phyloP scores from a whole-genome alignment of 805 yeast genomes.

The Sungouiozyma intestinalis region DNA sequence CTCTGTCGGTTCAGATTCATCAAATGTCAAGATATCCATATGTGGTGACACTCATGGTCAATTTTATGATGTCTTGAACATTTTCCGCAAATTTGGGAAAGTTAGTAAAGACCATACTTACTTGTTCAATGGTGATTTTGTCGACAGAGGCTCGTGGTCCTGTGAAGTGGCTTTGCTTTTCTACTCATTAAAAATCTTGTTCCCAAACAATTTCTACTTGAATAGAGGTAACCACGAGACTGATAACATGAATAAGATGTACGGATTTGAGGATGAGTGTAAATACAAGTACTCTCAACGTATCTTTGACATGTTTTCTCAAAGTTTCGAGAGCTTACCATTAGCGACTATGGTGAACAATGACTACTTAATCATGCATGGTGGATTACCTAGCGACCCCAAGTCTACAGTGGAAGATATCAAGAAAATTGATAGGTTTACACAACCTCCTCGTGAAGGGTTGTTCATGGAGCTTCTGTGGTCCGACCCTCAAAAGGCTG shows the following conservation, averaged over 20 bases:
- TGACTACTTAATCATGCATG: conserved; percentile 85
- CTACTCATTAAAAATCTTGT: conserved; percentile 65
- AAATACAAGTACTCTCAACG: conserved; percentile 78
- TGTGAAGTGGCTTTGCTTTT: conserved; percentile 85
- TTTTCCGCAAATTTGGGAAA: conserved; percentile 65
- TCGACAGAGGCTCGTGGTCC: conserved; percentile 97
- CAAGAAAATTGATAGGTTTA: conserved; percentile 57
- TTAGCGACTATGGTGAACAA: conserved; percentile 71
- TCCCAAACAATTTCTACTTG: conserved; percentile 58
- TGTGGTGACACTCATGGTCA: conserved; percentile 99
- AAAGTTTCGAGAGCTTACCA: conserved; percentile 78
- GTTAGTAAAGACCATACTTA: conserved; percentile 57
- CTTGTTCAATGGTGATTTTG: conserved; percentile 94
- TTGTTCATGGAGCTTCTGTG: conserved; percentile 92
- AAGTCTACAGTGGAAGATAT: conserved; percentile 63
- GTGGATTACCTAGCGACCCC: conserved; percentile 83
- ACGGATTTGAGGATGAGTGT: conserved; percentile 95
- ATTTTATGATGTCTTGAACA: conserved; percentile 76
- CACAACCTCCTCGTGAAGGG: conserved; percentile 86
- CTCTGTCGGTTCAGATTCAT: conserved; percentile 5
- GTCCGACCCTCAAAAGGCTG: conserved; percentile 84
- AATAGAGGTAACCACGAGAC: conserved; percentile 98
- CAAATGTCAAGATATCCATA: conserved; percentile 48
- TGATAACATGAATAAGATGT: conserved; percentile 89
- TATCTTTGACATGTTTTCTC: conserved; percentile 72